phyloP scores from a whole-genome alignment of 2,329 filamentous ascomycete species.

The Calonectria pseudoturangicola region DNA sequence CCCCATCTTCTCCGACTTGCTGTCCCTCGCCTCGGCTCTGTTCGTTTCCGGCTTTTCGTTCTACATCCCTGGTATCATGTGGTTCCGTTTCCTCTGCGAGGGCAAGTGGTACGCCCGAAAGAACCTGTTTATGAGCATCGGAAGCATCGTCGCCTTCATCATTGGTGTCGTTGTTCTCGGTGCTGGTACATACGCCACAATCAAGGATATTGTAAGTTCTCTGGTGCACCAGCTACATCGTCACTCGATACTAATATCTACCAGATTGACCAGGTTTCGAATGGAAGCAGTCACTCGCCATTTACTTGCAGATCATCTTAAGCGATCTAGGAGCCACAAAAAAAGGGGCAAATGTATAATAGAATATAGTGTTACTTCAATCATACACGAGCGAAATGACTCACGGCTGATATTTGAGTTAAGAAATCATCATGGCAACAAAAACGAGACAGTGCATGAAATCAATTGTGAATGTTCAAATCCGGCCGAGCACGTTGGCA shows the following conservation, averaged over 20 bases:
- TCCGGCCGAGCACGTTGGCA: background rate
- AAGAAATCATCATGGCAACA: conserved; percentile 10
- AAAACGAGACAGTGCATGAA: conserved; percentile 9
- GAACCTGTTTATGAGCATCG: conserved; percentile 37
- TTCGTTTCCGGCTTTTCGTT: conserved; percentile 42
- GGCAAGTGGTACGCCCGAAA: conserved; percentile 40
- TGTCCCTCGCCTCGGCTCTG: conserved; percentile 37
- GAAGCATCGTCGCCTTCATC: conserved; percentile 35
- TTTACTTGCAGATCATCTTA: conserved; percentile 35
- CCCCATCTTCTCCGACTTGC: conserved; percentile 41
- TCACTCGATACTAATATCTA: conserved; percentile 10
- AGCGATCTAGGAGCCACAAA: background rate
- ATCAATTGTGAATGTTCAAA: conserved; percentile 1
- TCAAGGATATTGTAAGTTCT: conserved; percentile 38
- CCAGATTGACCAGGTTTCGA: conserved; percentile 35
- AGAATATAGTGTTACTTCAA: conserved; percentile 13
- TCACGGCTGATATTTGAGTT: conserved; percentile 19
- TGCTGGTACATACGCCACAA: conserved; percentile 38
- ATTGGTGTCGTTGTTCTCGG: conserved; percentile 36
- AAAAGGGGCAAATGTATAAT: background rate
- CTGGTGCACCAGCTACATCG: background rate
- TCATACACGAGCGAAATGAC: background rate
- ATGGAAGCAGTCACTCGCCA: conserved; percentile 30
- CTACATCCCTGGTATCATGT: conserved; percentile 38
- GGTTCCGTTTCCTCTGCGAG: conserved; percentile 38